Conservation (phyloP, 2,329 filamentous ascomycete genomes). For the Fusarium kyushuense region DNA sequence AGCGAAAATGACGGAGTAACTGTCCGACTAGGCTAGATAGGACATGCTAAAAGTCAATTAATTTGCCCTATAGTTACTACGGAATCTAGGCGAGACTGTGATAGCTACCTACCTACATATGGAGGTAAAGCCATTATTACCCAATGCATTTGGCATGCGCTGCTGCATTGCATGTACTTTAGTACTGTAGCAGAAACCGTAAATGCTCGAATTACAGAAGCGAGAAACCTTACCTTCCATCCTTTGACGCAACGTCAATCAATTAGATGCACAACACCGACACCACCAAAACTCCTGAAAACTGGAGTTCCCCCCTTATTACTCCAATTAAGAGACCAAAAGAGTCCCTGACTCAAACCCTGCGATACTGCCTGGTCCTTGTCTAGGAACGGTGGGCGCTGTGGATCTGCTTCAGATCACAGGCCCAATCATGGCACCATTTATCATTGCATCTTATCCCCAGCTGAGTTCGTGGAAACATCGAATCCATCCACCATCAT, state of each 20-base stretch:
- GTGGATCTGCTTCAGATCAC: constrained; percentile 37
- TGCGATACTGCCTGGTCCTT: constrained; percentile 36
- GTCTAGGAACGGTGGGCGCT: constrained; percentile 44
- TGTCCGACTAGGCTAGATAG: constrained; percentile 22
- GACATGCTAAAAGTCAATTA: constrained; percentile 11
- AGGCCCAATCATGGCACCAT: constrained; percentile 31
- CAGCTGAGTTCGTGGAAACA: constrained; percentile 42
- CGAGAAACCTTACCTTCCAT: background rate
- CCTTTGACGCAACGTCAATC: constrained; percentile 36
- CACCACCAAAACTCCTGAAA: constrained; percentile 42
- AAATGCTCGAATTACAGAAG: background rate
- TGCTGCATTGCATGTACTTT: background rate
- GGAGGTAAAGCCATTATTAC: background rate
- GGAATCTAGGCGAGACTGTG: background rate
- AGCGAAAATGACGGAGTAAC: constrained; percentile 33
- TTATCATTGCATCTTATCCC: constrained; percentile 35
- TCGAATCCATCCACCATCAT: constrained; percentile 36
- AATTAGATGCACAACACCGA: constrained; percentile 38
- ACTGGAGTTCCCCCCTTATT: constrained; percentile 11
- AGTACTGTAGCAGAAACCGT: background rate
- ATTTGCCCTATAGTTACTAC: constrained; percentile 12
- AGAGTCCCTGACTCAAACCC: constrained; percentile 47
- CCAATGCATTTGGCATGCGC: background rate
- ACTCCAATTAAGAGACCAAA: constrained; percentile 34
- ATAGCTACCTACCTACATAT: no score